Evolutionary conservation across 306 rosid genomes (phyloP), one percentile per base, ranked within the genome.

Genomic region (Rosa chinensis): DNA sequence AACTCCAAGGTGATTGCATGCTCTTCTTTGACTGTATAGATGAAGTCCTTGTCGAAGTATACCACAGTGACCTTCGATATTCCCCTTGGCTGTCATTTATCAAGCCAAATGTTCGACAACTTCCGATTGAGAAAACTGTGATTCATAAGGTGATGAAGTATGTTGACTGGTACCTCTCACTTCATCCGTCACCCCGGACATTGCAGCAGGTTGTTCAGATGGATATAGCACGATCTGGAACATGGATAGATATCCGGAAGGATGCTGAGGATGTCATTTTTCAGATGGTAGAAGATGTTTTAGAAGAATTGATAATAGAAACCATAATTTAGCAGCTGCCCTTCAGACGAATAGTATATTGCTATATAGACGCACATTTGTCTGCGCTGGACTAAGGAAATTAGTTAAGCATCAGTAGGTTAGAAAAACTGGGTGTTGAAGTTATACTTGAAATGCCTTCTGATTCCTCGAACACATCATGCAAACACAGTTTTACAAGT

Each of bases 291-390:
- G 89, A 87, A 78, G 76, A 78, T 52, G 84, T 86, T 83, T 84
- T 94, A 50, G 88, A 85, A 79, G 86, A 86, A 23, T 72, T 92
- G 70, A 67, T 90, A 10, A 63, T 82, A 84, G 97, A 92, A 82
- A 80, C 88, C 37, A 79, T 86, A 32, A 66, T 67, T 75, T 28
- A 58, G 63, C 32, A 3, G 63, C 32, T 70, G 77, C 43, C 3
- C 53, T 47, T 71, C 37, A 32, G 37, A 32, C 3, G 37, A 32
- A 32, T 32, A 32, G 37, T 32, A 32, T 32, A 32, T 32, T 32
- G 37, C 37, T 32, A 32, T 32, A 32, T 32, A 32, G 37, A 32
- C 37, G 3, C 37, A 32, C 37, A 32, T 32, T 32, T 32, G 37
- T 32, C 43, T 44, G 58, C 53, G 48, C 28, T 40, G 50, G 73